Conservation (phyloP, 2,329 filamentous ascomycete species). For the Exophiala aquamarina region DNA sequence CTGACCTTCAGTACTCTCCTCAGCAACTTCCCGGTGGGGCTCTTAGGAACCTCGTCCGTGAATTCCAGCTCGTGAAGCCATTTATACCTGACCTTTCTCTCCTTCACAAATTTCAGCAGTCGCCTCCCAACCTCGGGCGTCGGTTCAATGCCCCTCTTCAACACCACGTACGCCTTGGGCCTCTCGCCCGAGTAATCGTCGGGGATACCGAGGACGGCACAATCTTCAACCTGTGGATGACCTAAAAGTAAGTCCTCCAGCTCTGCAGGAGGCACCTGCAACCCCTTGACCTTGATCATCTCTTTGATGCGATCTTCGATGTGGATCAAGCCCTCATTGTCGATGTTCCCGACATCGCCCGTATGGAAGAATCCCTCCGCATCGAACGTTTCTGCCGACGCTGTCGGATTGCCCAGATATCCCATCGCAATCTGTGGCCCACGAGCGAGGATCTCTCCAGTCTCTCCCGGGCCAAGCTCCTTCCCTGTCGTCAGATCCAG, state of each 20-base stretch:
- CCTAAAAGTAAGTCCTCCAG: slow-evolving; percentile 59
- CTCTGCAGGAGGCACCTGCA: slow-evolving; percentile 62
- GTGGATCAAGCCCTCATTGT: slow-evolving; percentile 55
- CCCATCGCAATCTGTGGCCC: slow-evolving; percentile 80
- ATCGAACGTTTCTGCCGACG: slow-evolving; percentile 70
- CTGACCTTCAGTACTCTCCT: slow-evolving; percentile 54
- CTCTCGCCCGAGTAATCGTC: slow-evolving; percentile 61
- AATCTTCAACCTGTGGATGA: slow-evolving; percentile 60
- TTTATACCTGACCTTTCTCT: slow-evolving; percentile 34
- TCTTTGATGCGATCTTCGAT: slow-evolving; percentile 43
- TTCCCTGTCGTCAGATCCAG: slow-evolving; percentile 50
- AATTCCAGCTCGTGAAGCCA: slow-evolving; percentile 40
- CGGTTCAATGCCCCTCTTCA: slow-evolving; percentile 71
- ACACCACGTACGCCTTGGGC: slow-evolving; percentile 68
- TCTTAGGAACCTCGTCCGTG: slow-evolving; percentile 63
- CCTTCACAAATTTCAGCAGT: slow-evolving; percentile 26
- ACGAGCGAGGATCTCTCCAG: slow-evolving; percentile 66
- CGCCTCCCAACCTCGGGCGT: slow-evolving; percentile 65
- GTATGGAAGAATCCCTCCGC: slow-evolving; percentile 58
- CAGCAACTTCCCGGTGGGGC: slow-evolving; percentile 71
- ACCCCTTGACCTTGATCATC: slow-evolving; percentile 63
- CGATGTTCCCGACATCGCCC: slow-evolving; percentile 65
- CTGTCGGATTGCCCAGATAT: slow-evolving; percentile 71
- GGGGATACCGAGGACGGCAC: slow-evolving; percentile 69
- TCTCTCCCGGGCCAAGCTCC: slow-evolving; percentile 47